Evolutionary conservation across 1,139 yeast genomes (phyloP), one percentile per base, ranked within the genome.

Genomic region (Yarrowia galli): DNA sequence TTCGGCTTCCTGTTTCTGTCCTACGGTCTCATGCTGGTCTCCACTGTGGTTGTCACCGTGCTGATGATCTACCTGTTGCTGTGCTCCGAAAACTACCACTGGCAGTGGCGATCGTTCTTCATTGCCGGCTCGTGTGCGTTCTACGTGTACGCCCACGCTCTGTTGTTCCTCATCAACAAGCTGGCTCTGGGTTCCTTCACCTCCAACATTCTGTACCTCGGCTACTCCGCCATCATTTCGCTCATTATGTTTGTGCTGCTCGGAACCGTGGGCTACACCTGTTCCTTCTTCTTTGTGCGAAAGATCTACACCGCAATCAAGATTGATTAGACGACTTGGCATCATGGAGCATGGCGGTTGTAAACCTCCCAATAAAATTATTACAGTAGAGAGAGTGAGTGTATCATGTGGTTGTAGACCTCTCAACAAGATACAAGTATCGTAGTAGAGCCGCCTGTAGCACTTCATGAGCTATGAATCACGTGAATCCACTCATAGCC

Each of bases 31-130:
- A 89, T 92, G 92, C 81, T 91, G 18, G 76, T 90, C 74, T 92
- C 98, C 13, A 89, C 97, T 9, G 84, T 91, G 22, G 83, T 95
- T 71, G 92, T 92, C 56, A 89, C 97, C 0, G 81, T 92, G 23
- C 82, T 95, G 73, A 85, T 92, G 81, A 86, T 91, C 48, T 95
- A 95, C 79, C 90, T 91, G 81, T 85, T 93, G 13, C 84, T 96
- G 71, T 92, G 97, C 76, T 83, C 92, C 58, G 99, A 95, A 77
- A 91, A 95, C 78, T 93, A 96, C 82, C 87, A 88, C 78, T 95
- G 99, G 99, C 98, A 92, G 76, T 95, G 99, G 99, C 88, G 93
- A 77, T 87, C 97, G 12, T 83, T 93, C 74, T 85, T 89, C 74
- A 84, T 92, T 70, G 96, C 97, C 36, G 98, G 97, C 67, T 96